Conservation (phyloP, 2,329 filamentous ascomycete species). For the Cercospora brassicicola region DNA sequence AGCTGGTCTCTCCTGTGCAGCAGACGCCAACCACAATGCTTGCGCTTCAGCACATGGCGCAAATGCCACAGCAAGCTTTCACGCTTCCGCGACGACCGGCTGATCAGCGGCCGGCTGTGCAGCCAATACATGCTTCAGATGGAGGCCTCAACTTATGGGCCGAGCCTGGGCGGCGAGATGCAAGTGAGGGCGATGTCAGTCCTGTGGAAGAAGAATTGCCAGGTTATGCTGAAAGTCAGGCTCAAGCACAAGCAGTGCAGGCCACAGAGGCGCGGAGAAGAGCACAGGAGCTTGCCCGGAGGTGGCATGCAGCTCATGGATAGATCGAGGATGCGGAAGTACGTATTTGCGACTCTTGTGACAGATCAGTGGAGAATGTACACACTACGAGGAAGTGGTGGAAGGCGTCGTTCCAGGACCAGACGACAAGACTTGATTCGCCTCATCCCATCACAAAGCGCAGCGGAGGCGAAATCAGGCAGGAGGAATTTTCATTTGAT, state of each 20-base stretch:
- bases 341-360: not conserved
- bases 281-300: constrained; percentile 48
- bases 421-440: not conserved
- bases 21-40: constrained; percentile 32
- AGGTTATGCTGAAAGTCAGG: constrained; percentile 51
- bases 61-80: constrained; percentile 25
- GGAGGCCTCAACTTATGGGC: constrained; percentile 29
- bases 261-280: constrained; percentile 45
- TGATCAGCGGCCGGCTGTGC: not conserved
- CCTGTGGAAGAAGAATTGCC: constrained; percentile 43
- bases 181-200: constrained; percentile 19
- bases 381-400: not conserved
- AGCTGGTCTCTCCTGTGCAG: constrained; percentile 27
- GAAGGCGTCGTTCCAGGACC: not conserved
- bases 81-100: constrained; percentile 11
- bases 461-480: not conserved
- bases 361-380: not conserved
- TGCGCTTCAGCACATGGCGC: constrained; percentile 33
- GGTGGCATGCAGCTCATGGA: constrained; percentile 42
- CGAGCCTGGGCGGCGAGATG: constrained; percentile 20
- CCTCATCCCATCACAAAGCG: not conserved
- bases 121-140: constrained; percentile 11
- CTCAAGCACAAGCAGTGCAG: constrained; percentile 45
- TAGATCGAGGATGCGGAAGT: not conserved
- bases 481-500: constrained; percentile 3